Base-by-base conservation (phyloP, 2,329 filamentous ascomycete genomes). In the Sporothrix curviconia region DNA sequence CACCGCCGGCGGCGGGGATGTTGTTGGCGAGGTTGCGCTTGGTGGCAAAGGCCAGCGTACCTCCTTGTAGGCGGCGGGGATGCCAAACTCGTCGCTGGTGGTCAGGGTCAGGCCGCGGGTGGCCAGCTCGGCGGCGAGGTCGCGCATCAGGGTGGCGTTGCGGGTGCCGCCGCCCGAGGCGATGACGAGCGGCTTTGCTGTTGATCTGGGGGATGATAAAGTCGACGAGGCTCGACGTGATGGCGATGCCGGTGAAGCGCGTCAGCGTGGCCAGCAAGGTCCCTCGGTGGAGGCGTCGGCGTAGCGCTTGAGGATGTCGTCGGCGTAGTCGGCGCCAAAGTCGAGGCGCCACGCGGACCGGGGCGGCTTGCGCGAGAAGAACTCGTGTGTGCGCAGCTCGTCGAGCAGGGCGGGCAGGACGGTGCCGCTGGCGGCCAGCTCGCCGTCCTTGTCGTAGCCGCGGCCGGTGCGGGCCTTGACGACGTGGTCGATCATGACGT, bases 401-500 rank as follows among this genome's bases (percentile, higher is more conserved):
- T 59, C 57, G 1, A 68, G 59, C 15, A 69, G 60, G 3, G 42
- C 22, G 9, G 58, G 19, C 7, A 44, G 25, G 19, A 44, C 22
- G 5, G 47, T 39, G 12, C 67, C 67, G 56, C 57, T 59, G 22
- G 64, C 62, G 1, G 66, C 67, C 6, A 67, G 55, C 52, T 62
- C 61, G 39, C 67, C 67, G 39, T 66, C 64, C 43, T 65, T 63
- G 57, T 69, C 66, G 53, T 66, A 68, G 4, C 53, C 55, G 3
- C 34, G 25, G 9, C 64, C 61, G 1, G 63, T 64, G 19, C 67
- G 64, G 2, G 57, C 65, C 57, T 66, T 65, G 55, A 62, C 62
- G 12, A 69, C 62, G 54, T 69, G 66, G 55, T 68, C 66, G 39
- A 69, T 63, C 62, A 68, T 68, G 53, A 69, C 67, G 44, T 69